phyloP scores from a whole-genome alignment of 2,329 filamentous ascomycete species.

The Aspergillus glaucus region DNA sequence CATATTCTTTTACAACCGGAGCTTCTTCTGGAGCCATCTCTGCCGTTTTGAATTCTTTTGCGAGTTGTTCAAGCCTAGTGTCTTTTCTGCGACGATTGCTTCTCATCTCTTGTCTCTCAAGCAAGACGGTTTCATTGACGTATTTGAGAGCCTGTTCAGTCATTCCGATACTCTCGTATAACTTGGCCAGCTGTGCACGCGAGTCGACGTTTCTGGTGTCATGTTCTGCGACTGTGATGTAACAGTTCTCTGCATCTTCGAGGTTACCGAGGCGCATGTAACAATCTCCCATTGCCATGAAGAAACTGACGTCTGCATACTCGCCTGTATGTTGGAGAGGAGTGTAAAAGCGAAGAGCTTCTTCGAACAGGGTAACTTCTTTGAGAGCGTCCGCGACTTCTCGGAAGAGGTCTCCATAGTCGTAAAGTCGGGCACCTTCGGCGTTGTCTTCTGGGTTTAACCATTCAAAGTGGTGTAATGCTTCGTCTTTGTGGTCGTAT shows the following conservation, averaged over 20 bases:
- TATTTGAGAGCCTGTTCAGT: constrained; percentile 71
- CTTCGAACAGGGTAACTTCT: constrained; percentile 43
- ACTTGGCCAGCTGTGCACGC: constrained; percentile 70
- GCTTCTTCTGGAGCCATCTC: constrained; percentile 10
- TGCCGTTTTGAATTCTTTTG: constrained; percentile 29
- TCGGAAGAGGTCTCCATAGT: constrained; percentile 73
- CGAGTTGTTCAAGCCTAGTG: constrained; percentile 36
- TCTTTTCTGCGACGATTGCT: constrained; percentile 27
- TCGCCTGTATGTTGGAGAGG: constrained; percentile 44
- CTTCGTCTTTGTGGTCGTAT: constrained; percentile 59
- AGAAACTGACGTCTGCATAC: constrained; percentile 45
- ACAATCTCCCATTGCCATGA: constrained; percentile 52
- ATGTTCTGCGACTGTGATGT: constrained; percentile 65
- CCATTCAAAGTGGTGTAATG: constrained; percentile 63
- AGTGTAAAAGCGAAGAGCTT: constrained; percentile 55
- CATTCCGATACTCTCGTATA: constrained; percentile 71
- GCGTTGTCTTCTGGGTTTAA: constrained; percentile 58
- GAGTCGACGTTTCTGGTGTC: constrained; percentile 69
- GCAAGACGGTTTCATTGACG: constrained; percentile 65
- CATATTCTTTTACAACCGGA: constrained; percentile 9
- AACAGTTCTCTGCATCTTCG: constrained; percentile 68
- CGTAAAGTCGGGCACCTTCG: constrained; percentile 48
- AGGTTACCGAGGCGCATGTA: constrained; percentile 59
- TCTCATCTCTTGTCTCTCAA: constrained; percentile 44
- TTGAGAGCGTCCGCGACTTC: constrained; percentile 60